phyloP scores from a whole-genome alignment of 441 rosid species.

The Bocquillonia castaneifolia region DNA sequence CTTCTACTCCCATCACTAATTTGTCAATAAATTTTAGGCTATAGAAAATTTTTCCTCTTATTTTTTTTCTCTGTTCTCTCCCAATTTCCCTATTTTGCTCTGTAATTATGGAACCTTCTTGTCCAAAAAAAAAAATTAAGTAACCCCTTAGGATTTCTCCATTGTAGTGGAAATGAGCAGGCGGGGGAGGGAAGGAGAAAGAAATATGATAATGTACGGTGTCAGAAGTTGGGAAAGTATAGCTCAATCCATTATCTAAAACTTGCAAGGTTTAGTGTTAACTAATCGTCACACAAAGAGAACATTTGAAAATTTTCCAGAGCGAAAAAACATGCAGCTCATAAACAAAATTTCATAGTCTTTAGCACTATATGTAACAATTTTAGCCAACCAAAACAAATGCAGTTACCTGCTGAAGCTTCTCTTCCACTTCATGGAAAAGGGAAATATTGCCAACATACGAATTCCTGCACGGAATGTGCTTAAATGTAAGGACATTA shows the following conservation, averaged over 20 bases:
- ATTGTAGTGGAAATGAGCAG: background rate
- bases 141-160: too few species aligned
- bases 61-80: too few species aligned
- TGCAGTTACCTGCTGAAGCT: slow-evolving; percentile 56
- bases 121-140: too few species aligned
- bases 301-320: background rate
- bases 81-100: background rate
- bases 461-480: slow-evolving; percentile 57
- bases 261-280: background rate
- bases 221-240: background rate
- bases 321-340: too few species aligned
- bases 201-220: background rate
- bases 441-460: slow-evolving; percentile 70
- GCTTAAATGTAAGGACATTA: background rate
- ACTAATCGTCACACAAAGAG: background rate
- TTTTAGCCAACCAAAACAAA: background rate
- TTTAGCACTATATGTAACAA: background rate
- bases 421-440: slow-evolving; percentile 74
- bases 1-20: background rate
- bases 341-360: background rate
- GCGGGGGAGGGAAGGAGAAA: background rate
- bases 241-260: background rate
- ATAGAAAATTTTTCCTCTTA: too few species aligned
- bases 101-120: too few species aligned
- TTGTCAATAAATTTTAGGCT: background rate